phyloP scores from a whole-genome alignment of 192 early-diverging fungal genomes.

The Gryganskiella cystojenkinii region DNA sequence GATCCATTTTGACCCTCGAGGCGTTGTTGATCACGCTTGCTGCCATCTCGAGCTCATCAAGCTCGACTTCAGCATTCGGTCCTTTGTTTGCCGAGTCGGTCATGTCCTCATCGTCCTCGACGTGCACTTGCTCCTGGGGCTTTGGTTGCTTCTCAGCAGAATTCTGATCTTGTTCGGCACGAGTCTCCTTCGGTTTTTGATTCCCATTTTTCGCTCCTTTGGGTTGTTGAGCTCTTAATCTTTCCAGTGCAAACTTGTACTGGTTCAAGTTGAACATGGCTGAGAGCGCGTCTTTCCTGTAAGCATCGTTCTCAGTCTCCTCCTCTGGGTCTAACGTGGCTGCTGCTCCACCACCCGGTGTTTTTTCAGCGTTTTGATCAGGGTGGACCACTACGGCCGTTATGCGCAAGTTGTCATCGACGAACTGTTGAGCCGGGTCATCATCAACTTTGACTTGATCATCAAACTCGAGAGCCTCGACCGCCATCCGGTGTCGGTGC shows the following conservation, averaged over 20 bases:
- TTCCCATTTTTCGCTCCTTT: too few relatives aligned
- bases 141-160: too few relatives aligned
- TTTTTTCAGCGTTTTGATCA: neutral
- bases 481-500: constrained; percentile 54
- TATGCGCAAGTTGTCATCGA: constrained; percentile 75
- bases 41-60: neutral
- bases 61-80: too few relatives aligned
- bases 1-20: neutral
- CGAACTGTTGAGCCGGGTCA: constrained; percentile 60
- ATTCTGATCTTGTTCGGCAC: too few relatives aligned
- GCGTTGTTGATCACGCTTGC: neutral
- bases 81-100: too few relatives aligned
- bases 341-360: constrained; percentile 9
- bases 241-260: too few relatives aligned
- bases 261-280: constrained; percentile 36
- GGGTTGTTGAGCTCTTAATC: neutral
- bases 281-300: constrained; percentile 21
- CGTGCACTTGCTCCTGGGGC: too few relatives aligned
- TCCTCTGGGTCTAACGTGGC: neutral
- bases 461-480: constrained; percentile 69
- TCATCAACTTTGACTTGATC: too few relatives aligned
- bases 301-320: neutral
- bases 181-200: too few relatives aligned
- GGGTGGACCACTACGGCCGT: constrained; percentile 75
- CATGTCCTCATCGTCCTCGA: too few relatives aligned